Base-by-base conservation (phyloP, 2,329 filamentous ascomycete genomes). In the Passalora sequoiae region DNA sequence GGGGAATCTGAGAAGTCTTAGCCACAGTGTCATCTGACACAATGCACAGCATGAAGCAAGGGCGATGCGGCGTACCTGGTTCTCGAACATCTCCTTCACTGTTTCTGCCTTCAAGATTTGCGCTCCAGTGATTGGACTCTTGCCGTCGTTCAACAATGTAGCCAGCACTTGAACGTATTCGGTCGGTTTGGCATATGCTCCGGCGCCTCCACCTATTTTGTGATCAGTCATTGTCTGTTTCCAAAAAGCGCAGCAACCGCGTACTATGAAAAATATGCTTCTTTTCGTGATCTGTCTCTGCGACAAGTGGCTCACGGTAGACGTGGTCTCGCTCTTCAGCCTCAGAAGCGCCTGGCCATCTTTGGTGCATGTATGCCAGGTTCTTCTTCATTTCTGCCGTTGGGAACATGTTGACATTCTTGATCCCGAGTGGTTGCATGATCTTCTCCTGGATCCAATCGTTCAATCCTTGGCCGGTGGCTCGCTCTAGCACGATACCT, bases 101-200 rank as follows among this genome's bases (percentile, higher is more conserved):
- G 80, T 83, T 21, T 71, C 66, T 12, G 71, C 67, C 15, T 69
- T 65, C 5, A 86, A 68, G 22, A 86, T 72, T 39, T 69, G 67
- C 0, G 61, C 59, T 1, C 74, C 73, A 0, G 78, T 84, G 0
- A 54, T 68, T 0, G 82, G 77, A 24, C 73, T 79, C 0, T 67
- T 75, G 33, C 83, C 83, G 47, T 81, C 66, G 57, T 86, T 86
- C 19, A 86, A 65, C 1, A 87, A 65, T 0, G 73, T 70, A 0
- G 78, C 71, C 3, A 86, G 69, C 16, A 85, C 71, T 77, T 78
- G 72, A 43, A 69, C 69, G 53, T 82, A 85, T 33, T 85, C 80
- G 6, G 70, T 68, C 0, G 80, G 78, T 47, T 64, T 67, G 2
- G 77, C 74, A 55, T 77, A 85, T 36, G 76, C 66, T 2, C 81